Evolutionary conservation across 345 rosid species (phyloP).

Genomic region (Ceriops tagal): DNA sequence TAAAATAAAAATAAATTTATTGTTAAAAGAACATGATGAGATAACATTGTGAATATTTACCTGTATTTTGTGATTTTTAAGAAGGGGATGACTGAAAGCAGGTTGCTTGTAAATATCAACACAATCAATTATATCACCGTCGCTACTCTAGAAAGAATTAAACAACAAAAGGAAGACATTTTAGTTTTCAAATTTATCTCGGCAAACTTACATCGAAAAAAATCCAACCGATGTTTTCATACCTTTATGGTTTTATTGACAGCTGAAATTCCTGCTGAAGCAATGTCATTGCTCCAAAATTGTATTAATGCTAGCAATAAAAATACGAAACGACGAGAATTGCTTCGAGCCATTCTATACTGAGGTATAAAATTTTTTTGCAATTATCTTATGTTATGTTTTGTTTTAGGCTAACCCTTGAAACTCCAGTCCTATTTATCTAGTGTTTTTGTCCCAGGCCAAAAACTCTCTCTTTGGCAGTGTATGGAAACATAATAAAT

Average conservation of each 20-base stretch:
- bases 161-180: neutral
- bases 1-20: neutral
- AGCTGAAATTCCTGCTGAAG: neutral
- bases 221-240: neutral
- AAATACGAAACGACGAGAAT: neutral
- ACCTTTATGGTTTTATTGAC: neutral
- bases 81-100: slow-evolving; percentile 31
- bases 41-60: neutral
- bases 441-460: too few species aligned
- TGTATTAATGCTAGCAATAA: neutral
- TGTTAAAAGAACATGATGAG: neutral
- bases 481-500: too few species aligned
- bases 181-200: neutral
- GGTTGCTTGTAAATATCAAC: slow-evolving; percentile 27
- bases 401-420: too few species aligned
- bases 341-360: neutral
- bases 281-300: neutral
- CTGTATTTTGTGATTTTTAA: slow-evolving; percentile 26
- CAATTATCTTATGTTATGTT: neutral
- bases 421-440: too few species aligned
- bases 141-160: neutral
- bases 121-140: neutral
- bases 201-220: neutral
- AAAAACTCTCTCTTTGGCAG: too few species aligned
- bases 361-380: neutral